phyloP scores from a whole-genome alignment of 208 protist species.

The Trypanosoma platydactyli region DNA sequence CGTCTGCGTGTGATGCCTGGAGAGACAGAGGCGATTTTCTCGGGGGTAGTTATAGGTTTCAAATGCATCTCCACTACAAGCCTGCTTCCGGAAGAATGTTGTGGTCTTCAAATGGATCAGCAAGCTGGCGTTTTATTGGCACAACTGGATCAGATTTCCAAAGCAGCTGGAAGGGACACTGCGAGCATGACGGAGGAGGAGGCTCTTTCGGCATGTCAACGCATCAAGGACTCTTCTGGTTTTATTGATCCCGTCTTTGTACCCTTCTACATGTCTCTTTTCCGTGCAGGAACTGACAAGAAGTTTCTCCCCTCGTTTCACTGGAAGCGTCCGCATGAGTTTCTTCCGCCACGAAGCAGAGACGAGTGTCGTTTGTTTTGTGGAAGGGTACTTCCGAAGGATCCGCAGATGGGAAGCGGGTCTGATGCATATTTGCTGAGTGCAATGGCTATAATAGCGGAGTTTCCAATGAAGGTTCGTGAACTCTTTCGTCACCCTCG shows the following conservation, averaged over 20 bases:
- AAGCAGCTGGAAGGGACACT: not conserved
- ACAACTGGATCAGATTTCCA: not conserved
- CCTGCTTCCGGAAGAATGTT: not conserved
- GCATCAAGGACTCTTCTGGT: slow-evolving; percentile 18
- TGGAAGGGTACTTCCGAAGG: slow-evolving; percentile 30
- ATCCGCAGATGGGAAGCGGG: slow-evolving; percentile 54
- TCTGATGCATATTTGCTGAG: slow-evolving; percentile 81
- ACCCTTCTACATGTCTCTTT: slow-evolving; percentile 33
- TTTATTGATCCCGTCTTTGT: slow-evolving; percentile 45
- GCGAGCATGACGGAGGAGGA: not conserved
- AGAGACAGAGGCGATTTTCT: not conserved
- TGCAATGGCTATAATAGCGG: slow-evolving; percentile 55
- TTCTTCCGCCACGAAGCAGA: slow-evolving; percentile 4
- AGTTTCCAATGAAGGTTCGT: slow-evolving; percentile 45
- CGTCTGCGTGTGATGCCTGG: not conserved
- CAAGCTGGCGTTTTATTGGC: not conserved
- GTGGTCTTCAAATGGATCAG: not conserved
- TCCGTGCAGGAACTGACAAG: not conserved
- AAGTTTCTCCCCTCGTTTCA: not conserved
- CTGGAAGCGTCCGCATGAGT: not conserved
- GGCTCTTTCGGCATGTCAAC: not conserved
- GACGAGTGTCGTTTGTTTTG: slow-evolving; percentile 36
- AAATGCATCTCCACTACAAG: not conserved
- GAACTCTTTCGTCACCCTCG: slow-evolving; percentile 64
- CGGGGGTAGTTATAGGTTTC: not conserved